Conservation (phyloP, 2,329 filamentous ascomycete species). For the Aspergillus tanneri region DNA sequence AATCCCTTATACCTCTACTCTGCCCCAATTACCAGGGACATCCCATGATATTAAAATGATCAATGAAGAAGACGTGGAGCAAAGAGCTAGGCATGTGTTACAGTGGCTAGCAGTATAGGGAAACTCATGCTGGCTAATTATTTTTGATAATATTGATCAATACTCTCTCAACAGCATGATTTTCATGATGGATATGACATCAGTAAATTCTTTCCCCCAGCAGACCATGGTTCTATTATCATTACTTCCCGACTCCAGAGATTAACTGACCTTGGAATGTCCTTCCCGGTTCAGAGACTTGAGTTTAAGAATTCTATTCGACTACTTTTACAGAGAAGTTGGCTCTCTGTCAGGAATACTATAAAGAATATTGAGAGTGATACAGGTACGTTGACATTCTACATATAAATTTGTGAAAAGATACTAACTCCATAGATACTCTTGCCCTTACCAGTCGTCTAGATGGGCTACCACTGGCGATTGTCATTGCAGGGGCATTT, state of each 20-base stretch:
- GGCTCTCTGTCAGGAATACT: constrained; percentile 2
- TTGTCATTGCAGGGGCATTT: constrained; percentile 49
- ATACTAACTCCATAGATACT: constrained; percentile 23
- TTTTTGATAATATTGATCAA: constrained; percentile 32
- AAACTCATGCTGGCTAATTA: constrained; percentile 29
- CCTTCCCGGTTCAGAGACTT: constrained; percentile 37
- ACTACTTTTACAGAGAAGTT: constrained; percentile 18
- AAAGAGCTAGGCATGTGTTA: constrained; percentile 16
- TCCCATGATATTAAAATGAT: neutral
- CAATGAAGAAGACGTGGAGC: constrained; percentile 15
- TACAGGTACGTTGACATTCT: constrained; percentile 11
- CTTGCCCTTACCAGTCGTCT: constrained; percentile 36
- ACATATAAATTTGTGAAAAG: neutral
- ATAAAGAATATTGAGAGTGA: constrained; percentile 3
- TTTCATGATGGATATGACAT: constrained; percentile 28
- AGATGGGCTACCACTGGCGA: constrained; percentile 49
- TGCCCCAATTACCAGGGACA: constrained; percentile 16
- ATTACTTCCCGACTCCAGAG: constrained; percentile 41
- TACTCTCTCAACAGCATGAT: constrained; percentile 16
- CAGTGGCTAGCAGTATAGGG: constrained; percentile 14
- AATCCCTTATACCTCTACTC: constrained; percentile 19
- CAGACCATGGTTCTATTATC: constrained; percentile 44
- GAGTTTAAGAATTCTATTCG: constrained; percentile 8
- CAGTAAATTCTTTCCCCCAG: constrained; percentile 27
- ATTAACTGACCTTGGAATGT: constrained; percentile 33